These are phyloP conservation scores for Leptographium procerum DNA, from an alignment of 2,329 filamentous ascomycete species.

Conservation along the genomic window DNA sequence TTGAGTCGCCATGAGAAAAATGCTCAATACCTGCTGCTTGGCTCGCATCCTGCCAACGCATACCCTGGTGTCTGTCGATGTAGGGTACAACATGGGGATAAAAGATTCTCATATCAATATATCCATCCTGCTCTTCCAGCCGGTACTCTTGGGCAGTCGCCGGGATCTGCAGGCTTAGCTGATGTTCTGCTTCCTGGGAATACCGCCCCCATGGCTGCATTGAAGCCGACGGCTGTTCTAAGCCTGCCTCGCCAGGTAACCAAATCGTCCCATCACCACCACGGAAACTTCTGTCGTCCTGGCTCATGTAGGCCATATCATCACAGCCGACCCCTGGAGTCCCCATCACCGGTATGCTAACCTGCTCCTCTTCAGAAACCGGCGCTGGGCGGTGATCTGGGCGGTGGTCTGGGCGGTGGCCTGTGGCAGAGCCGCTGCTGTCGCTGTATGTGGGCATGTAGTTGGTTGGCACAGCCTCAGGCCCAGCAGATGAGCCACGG, in stretches of 20 bases:
- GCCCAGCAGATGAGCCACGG: conserved; percentile 16
- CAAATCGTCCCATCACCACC: background rate
- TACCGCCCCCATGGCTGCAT: conserved; percentile 6
- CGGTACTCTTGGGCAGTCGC: background rate
- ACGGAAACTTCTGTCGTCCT: background rate
- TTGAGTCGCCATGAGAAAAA: conserved; percentile 16
- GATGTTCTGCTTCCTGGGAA: conserved; percentile 3
- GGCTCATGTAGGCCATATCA: background rate
- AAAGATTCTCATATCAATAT: conserved; percentile 8
- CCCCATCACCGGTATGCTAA: background rate
- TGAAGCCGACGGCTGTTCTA: background rate
- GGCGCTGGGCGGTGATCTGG: background rate
- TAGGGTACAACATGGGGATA: conserved; percentile 12
- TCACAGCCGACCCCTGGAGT: background rate
- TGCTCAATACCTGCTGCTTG: conserved; percentile 16
- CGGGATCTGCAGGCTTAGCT: conserved; percentile 1
- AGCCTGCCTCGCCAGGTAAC: background rate
- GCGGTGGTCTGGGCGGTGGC: too few relatives aligned
- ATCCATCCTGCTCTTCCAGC: background rate
- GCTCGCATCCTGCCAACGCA: conserved; percentile 16
- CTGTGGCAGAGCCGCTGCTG: background rate
- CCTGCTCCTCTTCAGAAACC: background rate
- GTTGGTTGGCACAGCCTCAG: conserved; percentile 11
- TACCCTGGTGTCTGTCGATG: conserved; percentile 14
- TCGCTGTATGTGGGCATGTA: background rate